Percentiles rank a stretch among this genome's conserved stretches.
phyloP scores from a whole-genome alignment of 306 rosid species.

The Citrullus colocynthis region DNA sequence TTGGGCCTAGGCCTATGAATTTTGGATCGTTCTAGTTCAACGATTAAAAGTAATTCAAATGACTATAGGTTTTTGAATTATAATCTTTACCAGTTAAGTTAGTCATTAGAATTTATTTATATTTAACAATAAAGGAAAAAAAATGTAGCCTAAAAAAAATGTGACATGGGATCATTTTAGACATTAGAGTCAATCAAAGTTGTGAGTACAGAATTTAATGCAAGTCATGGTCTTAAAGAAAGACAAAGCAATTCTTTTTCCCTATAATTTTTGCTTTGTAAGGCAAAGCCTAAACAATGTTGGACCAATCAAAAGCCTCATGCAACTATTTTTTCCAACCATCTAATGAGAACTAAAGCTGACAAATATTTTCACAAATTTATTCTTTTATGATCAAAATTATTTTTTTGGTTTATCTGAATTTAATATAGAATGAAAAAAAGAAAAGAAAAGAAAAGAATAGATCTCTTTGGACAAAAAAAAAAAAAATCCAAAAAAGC shows the following conservation, averaged over 20 bases:
- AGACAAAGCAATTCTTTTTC: constrained; percentile 7
- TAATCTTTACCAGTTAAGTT: neutral
- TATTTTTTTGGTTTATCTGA: neutral
- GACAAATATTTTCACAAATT: neutral
- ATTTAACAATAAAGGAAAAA: neutral
- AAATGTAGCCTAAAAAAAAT: neutral
- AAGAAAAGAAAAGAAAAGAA: neutral
- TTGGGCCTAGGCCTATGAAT: no score
- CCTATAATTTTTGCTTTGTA: neutral
- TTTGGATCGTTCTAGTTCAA: no score
- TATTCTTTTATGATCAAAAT: neutral
- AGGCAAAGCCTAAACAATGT: constrained; percentile 2
- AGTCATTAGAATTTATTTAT: neutral
- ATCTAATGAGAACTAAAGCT: constrained; percentile 1
- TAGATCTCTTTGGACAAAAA: no score
- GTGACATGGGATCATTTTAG: neutral
- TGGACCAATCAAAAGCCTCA: neutral
- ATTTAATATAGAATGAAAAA: neutral
- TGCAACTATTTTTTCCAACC: constrained; percentile 3
- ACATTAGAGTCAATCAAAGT: constrained; percentile 5
- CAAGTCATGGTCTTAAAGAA: neutral
- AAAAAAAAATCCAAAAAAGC: no score
- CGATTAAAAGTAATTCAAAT: no score
- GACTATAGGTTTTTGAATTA: no score
- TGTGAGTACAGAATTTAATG: constrained; percentile 1